Evolutionary conservation across 1,139 yeast species (phyloP).

Genomic region (Pichia sp.): DNA sequence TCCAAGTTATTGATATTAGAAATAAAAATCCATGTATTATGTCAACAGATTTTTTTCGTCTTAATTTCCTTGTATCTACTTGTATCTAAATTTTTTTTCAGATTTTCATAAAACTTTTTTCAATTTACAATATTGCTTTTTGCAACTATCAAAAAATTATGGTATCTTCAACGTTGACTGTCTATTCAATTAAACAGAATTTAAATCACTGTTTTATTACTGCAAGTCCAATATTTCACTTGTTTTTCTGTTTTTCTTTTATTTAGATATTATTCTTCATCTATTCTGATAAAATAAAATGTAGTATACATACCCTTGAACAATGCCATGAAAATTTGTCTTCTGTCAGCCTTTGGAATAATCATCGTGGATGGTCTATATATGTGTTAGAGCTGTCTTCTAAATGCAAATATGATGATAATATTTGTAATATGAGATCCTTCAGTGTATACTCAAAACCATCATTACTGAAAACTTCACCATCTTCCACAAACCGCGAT

Average conservation of each 20-base stretch:
- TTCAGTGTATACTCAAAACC: background rate
- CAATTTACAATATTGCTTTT: too few species aligned
- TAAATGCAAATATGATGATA: background rate
- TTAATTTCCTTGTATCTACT: too few species aligned
- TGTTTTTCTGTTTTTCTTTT: background rate
- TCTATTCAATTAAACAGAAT: background rate
- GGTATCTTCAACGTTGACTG: too few species aligned
- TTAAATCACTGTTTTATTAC: background rate
- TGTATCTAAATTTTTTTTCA: too few species aligned
- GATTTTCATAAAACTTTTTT: too few species aligned
- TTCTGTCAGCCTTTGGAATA: conserved; percentile 99
- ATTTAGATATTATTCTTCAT: background rate
- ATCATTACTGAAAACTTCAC: background rate
- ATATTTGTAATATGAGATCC: too few species aligned
- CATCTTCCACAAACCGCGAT: background rate
- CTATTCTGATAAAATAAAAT: background rate
- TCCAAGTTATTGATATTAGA: too few species aligned
- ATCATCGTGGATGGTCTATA: conserved; percentile 57
- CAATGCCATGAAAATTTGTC: conserved; percentile 98
- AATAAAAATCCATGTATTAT: too few species aligned
- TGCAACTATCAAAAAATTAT: too few species aligned
- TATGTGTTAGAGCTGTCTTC: background rate
- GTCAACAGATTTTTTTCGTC: too few species aligned
- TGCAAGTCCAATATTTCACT: background rate
- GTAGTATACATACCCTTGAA: conserved; percentile 77